A percentile compares a stretch with the other conserved stretches of the same genome.
Evolutionary conservation across 108 stramenopile species (phyloP).

Genomic region (Schizochytrium sp.): DNA sequence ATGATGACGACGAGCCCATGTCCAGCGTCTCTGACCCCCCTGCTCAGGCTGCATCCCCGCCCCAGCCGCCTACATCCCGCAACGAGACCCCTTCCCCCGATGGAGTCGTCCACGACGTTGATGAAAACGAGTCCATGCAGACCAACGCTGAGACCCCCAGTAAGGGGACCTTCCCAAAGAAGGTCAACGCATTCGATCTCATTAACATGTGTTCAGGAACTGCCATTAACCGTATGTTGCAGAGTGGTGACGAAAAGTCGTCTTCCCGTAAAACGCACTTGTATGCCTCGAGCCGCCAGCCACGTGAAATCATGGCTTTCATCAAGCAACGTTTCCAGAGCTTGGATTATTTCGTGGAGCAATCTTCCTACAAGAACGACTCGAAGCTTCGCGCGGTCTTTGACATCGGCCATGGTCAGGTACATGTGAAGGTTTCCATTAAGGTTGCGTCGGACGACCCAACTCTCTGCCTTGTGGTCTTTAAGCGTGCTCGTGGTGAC

Average conservation of each 20-base stretch:
- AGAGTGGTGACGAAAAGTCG: slow-evolving; percentile 37
- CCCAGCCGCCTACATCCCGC: neutral
- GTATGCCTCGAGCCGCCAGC: slow-evolving; percentile 16
- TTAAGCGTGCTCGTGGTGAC: slow-evolving; percentile 58
- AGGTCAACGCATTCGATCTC: slow-evolving; percentile 62
- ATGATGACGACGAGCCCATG: neutral
- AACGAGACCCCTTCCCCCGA: neutral
- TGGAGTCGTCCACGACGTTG: slow-evolving; percentile 39
- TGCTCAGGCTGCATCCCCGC: neutral
- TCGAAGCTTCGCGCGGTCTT: slow-evolving; percentile 47
- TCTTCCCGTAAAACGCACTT: slow-evolving; percentile 4
- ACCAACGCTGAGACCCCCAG: neutral
- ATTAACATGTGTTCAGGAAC: slow-evolving; percentile 64
- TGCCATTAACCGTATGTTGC: slow-evolving; percentile 58
- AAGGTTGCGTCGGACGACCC: slow-evolving; percentile 42
- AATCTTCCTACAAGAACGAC: slow-evolving; percentile 50
- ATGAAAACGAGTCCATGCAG: slow-evolving; percentile 26
- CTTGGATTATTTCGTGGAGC: slow-evolving; percentile 43
- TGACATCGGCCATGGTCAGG: slow-evolving; percentile 45
- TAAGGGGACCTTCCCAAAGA: slow-evolving; percentile 38
- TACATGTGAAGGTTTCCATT: slow-evolving; percentile 37
- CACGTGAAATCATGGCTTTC: slow-evolving; percentile 30
- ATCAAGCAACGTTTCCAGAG: slow-evolving; percentile 26
- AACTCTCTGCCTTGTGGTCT: slow-evolving; percentile 12
- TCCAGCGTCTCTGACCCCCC: neutral